A percentile compares a stretch with the other conserved stretches of the same genome.
Conservation (phyloP, 2,329 filamentous ascomycete species). For the Fusarium mangiferae region DNA sequence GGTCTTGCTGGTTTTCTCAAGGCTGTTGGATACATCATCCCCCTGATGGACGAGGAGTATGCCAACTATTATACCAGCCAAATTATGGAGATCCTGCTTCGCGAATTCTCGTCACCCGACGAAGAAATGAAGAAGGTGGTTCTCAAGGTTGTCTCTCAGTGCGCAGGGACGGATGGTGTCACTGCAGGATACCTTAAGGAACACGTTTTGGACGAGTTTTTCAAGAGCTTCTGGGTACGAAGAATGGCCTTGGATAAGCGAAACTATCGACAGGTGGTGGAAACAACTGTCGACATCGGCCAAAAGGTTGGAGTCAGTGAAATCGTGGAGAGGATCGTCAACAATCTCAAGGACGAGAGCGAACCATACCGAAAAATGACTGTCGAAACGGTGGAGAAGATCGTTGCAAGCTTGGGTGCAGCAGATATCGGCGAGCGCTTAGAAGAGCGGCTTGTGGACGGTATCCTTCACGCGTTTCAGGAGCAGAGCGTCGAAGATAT, state of each 20-base stretch:
- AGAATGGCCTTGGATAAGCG: slow-evolving; percentile 97
- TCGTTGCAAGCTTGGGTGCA: slow-evolving; percentile 90
- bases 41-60: slow-evolving; percentile 99
- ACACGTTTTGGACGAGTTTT: slow-evolving; percentile 93
- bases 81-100: slow-evolving; percentile 97
- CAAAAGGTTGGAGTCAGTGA: slow-evolving; percentile 98
- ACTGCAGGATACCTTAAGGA: slow-evolving; percentile 96
- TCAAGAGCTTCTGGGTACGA: slow-evolving; percentile 98
- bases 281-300: slow-evolving; percentile 95
- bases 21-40: slow-evolving; percentile 97
- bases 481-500: slow-evolving; percentile 97
- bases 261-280: slow-evolving; percentile 97
- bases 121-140: slow-evolving; percentile 99
- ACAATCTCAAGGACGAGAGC: slow-evolving; percentile 97
- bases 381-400: slow-evolving; percentile 96
- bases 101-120: slow-evolving; percentile 95
- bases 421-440: slow-evolving; percentile 93
- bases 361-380: slow-evolving; percentile 99
- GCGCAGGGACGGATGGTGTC: slow-evolving; percentile 92
- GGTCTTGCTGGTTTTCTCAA: slow-evolving; percentile 96
- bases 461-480: slow-evolving; percentile 95
- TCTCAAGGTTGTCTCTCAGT: slow-evolving; percentile 95
- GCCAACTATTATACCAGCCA: slow-evolving; percentile 99
- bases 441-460: slow-evolving; percentile 94
- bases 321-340: slow-evolving; percentile 92